Percentiles rank a stretch among this genome's conserved stretches.
These are phyloP conservation scores for Suillus subaureus DNA, from an alignment of 768 basidiomycete species.

Conservation along the genomic window DNA sequence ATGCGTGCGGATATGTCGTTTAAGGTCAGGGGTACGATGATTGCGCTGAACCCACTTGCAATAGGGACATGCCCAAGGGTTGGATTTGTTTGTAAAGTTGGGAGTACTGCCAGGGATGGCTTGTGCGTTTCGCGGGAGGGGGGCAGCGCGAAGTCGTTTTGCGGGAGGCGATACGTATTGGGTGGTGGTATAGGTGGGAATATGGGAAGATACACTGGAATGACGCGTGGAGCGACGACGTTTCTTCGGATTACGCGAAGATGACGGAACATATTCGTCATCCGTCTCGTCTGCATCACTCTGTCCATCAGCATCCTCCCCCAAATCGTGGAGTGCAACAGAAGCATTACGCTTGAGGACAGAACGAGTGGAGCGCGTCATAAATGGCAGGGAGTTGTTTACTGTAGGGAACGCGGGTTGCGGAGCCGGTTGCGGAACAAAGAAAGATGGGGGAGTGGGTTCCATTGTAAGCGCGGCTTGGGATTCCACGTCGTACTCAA, in stretches of 20 bases:
- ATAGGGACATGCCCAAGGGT: constrained; percentile 46
- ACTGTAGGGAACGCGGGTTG: constrained; percentile 1
- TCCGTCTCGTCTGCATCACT: constrained; percentile 43
- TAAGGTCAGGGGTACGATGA: constrained; percentile 57
- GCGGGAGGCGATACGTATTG: constrained; percentile 5
- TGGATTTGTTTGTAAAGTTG: constrained; percentile 28
- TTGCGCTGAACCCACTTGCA: constrained; percentile 52
- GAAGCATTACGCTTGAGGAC: constrained; percentile 8
- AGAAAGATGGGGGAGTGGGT: background rate
- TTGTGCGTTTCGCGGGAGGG: constrained; percentile 51
- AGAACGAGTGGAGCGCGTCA: constrained; percentile 19
- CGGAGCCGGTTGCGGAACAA: background rate
- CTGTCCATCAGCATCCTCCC: constrained; percentile 37
- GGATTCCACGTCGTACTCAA: background rate
- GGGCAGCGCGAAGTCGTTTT: constrained; percentile 36
- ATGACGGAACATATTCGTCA: constrained; percentile 49
- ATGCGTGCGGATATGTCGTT: constrained; percentile 60
- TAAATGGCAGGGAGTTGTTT: constrained; percentile 9
- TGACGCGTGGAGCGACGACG: constrained; percentile 29
- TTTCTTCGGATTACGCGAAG: constrained; percentile 34
- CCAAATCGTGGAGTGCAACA: constrained; percentile 14
- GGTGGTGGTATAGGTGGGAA: constrained; percentile 1
- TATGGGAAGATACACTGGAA: background rate
- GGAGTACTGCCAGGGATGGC: constrained; percentile 25
- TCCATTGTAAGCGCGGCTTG: constrained; percentile 1